Evolutionary conservation across 805 yeast species (phyloP), one percentile per base, ranked within the genome.

Genomic region (Metschnikowia matae): DNA sequence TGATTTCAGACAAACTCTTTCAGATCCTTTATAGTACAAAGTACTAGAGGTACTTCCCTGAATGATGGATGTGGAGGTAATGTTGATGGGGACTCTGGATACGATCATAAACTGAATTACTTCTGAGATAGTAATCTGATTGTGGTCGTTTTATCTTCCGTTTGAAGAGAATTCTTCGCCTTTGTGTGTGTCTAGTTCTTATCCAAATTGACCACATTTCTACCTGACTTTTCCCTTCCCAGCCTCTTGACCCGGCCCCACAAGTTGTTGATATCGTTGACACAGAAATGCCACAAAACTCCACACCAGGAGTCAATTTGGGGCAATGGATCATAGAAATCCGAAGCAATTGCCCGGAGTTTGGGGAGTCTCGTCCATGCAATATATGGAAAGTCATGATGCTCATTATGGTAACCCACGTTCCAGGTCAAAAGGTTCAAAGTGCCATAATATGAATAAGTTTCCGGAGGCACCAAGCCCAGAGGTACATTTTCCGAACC

Each of bases 351-450:
- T 43, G 68, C 63, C 49, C 84, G 76, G 37, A 90, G 70, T 48
- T 77, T 69, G 34, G 87, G 87, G 44, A 90, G 71, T 54, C 82
- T 80, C 0, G 94, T 79, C 97, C 97, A 90, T 0, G 97, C 92
- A 59, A 90, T 79, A 64, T 84, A 90, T 1, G 97, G 97, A 75
- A 90, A 90, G 69, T 90, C 97, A 64, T 90, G 97, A 67, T 90
- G 97, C 67, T 90, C 97, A 61, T 87, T 89, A 67, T 90, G 97
- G 64, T 88, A 82, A 2, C 97, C 97, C 7, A 89, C 97, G 60
- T 90, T 90, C 92, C 96, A 90, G 1, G 94, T 88, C 55, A 91
- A 69, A 37, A 76, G 52, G 62, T 90, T 90, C 57, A 90, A 74
- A 23, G 81, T 69, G 0, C 97, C 97, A 61, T 90, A 90, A 69